Conservation (phyloP, 148 eudicot genomes). For the Rhododendron vialii region DNA sequence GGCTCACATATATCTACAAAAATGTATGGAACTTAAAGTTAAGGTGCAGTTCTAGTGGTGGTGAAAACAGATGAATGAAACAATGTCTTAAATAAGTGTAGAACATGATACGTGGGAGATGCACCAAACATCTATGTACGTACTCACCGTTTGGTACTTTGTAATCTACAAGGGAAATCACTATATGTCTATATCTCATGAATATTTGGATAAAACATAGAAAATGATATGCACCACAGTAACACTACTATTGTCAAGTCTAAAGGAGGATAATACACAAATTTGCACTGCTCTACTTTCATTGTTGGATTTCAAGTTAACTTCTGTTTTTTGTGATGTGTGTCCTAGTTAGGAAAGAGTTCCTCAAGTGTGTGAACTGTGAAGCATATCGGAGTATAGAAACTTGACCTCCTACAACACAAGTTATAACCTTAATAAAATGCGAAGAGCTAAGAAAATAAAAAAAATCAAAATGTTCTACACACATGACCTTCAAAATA, state of each 20-base stretch:
- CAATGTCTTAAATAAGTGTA: neutral
- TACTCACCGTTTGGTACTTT: neutral
- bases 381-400: neutral
- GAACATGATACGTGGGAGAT: neutral
- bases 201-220: too few relatives aligned
- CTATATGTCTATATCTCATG: neutral
- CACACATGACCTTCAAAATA: too few relatives aligned
- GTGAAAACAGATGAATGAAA: neutral
- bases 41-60: neutral
- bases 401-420: neutral
- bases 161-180: neutral
- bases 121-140: neutral
- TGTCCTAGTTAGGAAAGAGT: neutral
- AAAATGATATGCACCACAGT: too few relatives aligned
- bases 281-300: neutral
- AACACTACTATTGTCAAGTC: too few relatives aligned
- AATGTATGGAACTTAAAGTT: neutral
- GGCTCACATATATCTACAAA: constrained; percentile 91
- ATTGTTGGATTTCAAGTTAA: neutral
- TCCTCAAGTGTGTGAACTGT: neutral
- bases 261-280: too few relatives aligned
- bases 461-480: too few relatives aligned
- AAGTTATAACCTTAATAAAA: too few relatives aligned
- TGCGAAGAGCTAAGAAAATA: too few relatives aligned
- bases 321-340: neutral